These are phyloP conservation scores for Schizosaccharomyces osmophilus DNA, from an alignment of 805 yeast species.

Conservation along the genomic window DNA sequence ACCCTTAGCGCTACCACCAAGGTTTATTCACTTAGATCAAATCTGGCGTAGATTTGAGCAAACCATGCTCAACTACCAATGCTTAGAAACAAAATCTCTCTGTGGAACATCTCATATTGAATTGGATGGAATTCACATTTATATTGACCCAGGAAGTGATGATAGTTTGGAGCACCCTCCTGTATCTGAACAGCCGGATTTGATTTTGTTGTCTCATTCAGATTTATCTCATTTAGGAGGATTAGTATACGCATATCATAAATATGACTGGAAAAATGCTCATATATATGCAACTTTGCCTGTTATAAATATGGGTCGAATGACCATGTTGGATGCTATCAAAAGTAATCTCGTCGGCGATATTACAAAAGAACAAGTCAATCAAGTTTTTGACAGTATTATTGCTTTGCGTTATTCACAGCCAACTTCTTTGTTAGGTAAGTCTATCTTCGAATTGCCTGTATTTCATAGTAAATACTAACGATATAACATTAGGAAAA, in stretches of 20 bases:
- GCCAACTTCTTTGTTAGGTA: conserved; percentile 35
- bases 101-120: neutral
- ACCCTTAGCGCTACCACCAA: neutral
- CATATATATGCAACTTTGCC: conserved; percentile 71
- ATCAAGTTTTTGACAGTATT: conserved; percentile 51
- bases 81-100: neutral
- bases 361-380: conserved; percentile 50
- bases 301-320: conserved; percentile 60
- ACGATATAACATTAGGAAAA: conserved; percentile 2
- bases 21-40: neutral
- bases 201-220: conserved; percentile 1
- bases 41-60: neutral
- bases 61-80: neutral
- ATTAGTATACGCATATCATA: conserved; percentile 12
- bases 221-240: conserved; percentile 8
- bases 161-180: neutral
- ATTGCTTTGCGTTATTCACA: conserved; percentile 56
- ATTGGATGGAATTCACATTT: neutral
- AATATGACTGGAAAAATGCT: conserved; percentile 6
- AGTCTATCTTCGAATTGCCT: conserved; percentile 8
- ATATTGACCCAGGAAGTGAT: conserved; percentile 1
- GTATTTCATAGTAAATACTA: neutral
- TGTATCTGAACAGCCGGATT: neutral
- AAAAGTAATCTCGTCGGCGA: neutral
- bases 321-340: conserved; percentile 63